Evolutionary conservation across 306 rosid species (phyloP), one percentile per base, ranked within the genome.

Genomic region (Quercus gilva): DNA sequence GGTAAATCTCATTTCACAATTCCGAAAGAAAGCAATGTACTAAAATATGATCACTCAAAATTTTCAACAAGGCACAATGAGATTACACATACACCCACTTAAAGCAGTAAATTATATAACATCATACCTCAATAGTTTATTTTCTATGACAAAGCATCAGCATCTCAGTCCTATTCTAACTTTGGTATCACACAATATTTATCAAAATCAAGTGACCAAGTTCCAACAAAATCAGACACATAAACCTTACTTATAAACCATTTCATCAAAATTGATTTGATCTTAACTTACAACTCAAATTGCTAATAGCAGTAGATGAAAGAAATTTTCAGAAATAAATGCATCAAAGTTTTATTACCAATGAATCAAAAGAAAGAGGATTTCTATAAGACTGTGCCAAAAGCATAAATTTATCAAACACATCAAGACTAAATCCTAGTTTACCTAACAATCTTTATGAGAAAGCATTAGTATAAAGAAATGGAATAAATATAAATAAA

Each of bases 231-330:
- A 49, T 11, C 65, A 19, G 28, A 19, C 41, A 21, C 74, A 59
- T 10, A 69, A 75, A 19, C 77, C 71, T 69, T 18, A 28, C 23
- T 29, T 25, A n/a, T 17, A 41, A 79, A 43, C 71, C 63, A 69
- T 28, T 1, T 31, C 56, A 23, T 9, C 19, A 20, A 59, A 23
- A 8, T 59, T 59, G 65, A 23, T 59, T 49, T 49, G 13, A 49
- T 49, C 53, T 49, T 49, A 10, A 49, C 53, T 12, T 49, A 49
- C 15, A 49, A 49, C 53, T 49, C 15, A 49, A 49, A 49, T 49
- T 49, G 15, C 53, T 49, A 49, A 49, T 49, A 49, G 53, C 53
- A 49, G 53, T 49, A 3, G 53, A 49, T 11, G 4, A 49, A 49
- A 49, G 15, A 10, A 49, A 49, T 37, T 58, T 58, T 58, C 23